A percentile compares a stretch with the other conserved stretches of the same genome.
Conservation (phyloP, 306 rosid genomes). For the Citrullus colocynthis region DNA sequence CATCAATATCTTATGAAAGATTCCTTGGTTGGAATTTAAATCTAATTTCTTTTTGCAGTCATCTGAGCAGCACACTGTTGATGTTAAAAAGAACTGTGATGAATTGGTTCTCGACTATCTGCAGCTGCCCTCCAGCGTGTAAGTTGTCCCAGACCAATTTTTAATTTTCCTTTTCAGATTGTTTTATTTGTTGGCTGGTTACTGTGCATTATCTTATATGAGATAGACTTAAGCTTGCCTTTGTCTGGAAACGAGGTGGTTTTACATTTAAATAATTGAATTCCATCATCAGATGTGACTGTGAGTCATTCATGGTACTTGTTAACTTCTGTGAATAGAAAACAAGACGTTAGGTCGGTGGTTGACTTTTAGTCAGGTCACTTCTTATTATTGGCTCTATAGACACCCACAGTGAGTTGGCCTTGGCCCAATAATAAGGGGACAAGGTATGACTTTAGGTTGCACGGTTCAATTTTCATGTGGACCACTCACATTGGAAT, state of each 20-base stretch:
- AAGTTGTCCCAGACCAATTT: constrained; percentile 17
- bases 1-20: not conserved
- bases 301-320: not conserved
- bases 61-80: constrained; percentile 38
- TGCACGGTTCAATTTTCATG: not conserved
- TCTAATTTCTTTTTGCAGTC: constrained; percentile 28
- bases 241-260: not conserved
- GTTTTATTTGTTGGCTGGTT: not conserved
- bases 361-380: constrained; percentile 7
- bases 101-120: constrained; percentile 67
- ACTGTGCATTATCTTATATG: not conserved
- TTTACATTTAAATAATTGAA: not conserved
- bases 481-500: not conserved
- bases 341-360: constrained; percentile 4
- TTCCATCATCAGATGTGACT: not conserved
- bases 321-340: not conserved
- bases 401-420: not conserved
- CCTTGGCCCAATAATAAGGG: not conserved
- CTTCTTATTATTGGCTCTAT: not conserved
- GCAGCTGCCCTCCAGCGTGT: constrained; percentile 69
- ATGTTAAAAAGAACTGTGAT: constrained; percentile 52
- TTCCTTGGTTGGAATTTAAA: constrained; percentile 5
- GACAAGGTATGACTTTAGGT: not conserved
- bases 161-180: not conserved
- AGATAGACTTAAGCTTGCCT: not conserved